A percentile compares a stretch with the other conserved stretches of the same genome.
These are phyloP conservation scores for Paracoccidioides brasiliensis DNA, from an alignment of 2,329 filamentous ascomycete species.

Conservation along the genomic window DNA sequence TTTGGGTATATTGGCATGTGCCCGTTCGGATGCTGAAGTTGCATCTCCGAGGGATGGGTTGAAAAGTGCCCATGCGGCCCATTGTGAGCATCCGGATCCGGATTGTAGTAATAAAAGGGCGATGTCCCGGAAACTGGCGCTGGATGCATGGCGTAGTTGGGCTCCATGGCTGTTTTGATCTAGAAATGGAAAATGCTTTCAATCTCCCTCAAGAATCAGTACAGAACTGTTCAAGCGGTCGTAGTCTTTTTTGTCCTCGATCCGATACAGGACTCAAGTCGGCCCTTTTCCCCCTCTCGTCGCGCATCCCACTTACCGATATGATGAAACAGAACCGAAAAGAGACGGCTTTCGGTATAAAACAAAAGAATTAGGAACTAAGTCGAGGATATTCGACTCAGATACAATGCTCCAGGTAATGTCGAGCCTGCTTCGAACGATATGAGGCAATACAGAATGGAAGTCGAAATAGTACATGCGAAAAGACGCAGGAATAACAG, in stretches of 20 bases:
- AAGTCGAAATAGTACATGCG: constrained; percentile 3
- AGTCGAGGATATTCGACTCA: not conserved
- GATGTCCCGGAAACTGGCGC: constrained; percentile 43
- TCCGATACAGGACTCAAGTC: too few species aligned
- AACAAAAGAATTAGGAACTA: constrained; percentile 3
- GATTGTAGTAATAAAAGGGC: constrained; percentile 77
- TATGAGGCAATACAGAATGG: not conserved
- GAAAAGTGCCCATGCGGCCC: constrained; percentile 67
- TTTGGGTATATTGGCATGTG: constrained; percentile 21
- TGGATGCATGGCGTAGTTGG: constrained; percentile 42
- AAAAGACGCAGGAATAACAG: not conserved
- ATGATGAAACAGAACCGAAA: not conserved
- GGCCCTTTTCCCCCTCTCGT: too few species aligned
- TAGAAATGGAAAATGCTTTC: not conserved
- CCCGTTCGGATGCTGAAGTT: constrained; percentile 9
- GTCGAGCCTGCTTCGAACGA: not conserved
- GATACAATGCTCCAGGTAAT: not conserved
- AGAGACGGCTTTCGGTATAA: not conserved
- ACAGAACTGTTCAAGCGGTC: not conserved
- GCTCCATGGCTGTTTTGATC: constrained; percentile 45
- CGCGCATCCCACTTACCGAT: not conserved
- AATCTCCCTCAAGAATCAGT: not conserved
- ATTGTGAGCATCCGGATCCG: constrained; percentile 58
- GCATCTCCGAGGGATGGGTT: constrained; percentile 43
- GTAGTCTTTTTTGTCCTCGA: not conserved